These are phyloP conservation scores for Mucor velutinosus DNA, from an alignment of 371 early-diverging fungal species.

Conservation along the genomic window DNA sequence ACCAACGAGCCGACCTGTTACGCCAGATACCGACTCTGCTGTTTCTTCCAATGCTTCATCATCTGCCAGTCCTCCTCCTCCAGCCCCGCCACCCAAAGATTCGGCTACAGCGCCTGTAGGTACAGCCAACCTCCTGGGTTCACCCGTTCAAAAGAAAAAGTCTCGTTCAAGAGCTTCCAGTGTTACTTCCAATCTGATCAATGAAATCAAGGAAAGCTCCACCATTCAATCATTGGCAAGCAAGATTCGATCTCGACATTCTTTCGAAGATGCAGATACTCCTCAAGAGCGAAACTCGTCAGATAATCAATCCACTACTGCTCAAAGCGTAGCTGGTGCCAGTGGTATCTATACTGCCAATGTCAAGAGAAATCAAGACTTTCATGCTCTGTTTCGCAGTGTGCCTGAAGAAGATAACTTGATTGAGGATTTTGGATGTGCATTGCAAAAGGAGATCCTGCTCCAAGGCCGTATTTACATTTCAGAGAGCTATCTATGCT, in stretches of 20 bases:
- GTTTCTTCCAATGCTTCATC: neutral
- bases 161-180: slow-evolving; percentile 30
- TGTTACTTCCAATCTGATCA: slow-evolving; percentile 24
- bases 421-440: slow-evolving; percentile 82
- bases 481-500: slow-evolving; percentile 85
- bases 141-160: slow-evolving; percentile 13
- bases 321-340: slow-evolving; percentile 1
- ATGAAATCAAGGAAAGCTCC: slow-evolving; percentile 23
- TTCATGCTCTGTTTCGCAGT: slow-evolving; percentile 57
- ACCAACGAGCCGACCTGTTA: neutral
- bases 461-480: slow-evolving; percentile 92
- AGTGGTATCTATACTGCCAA: slow-evolving; percentile 22
- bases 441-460: slow-evolving; percentile 91
- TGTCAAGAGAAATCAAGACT: slow-evolving; percentile 52
- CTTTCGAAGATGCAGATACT: neutral
- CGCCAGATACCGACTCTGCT: neutral
- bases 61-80: neutral
- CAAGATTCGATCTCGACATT: slow-evolving; percentile 19
- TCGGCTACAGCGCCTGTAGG: slow-evolving; percentile 4
- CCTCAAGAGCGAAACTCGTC: neutral
- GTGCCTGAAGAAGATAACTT: slow-evolving; percentile 58
- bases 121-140: neutral
- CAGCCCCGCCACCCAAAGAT: neutral
- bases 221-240: slow-evolving; percentile 18
- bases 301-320: neutral